Conservation (phyloP, 345 rosid species). For the Moricandia moricandioides region DNA sequence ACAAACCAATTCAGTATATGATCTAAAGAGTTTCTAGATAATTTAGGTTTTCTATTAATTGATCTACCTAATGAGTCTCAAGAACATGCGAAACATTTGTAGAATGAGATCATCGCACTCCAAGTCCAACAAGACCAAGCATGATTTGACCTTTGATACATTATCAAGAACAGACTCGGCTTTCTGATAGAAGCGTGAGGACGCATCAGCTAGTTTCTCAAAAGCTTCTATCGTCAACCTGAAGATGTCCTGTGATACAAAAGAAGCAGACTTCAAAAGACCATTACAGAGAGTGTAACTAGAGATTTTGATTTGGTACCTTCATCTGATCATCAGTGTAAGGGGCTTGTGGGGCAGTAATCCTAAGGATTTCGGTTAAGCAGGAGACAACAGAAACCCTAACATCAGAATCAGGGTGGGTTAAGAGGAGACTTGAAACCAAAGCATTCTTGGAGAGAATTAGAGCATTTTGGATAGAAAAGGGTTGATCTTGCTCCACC, state of each 20-base stretch:
- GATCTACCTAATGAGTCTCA: slow-evolving; percentile 52
- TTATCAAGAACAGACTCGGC: slow-evolving; percentile 63
- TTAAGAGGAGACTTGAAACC: slow-evolving; percentile 50
- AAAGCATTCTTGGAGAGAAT: slow-evolving; percentile 62
- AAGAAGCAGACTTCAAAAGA: slow-evolving; percentile 7
- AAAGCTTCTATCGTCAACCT: slow-evolving; percentile 50
- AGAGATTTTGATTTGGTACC: slow-evolving; percentile 36
- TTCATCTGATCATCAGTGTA: slow-evolving; percentile 66
- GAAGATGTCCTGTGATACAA: slow-evolving; percentile 58
- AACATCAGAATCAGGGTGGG: slow-evolving; percentile 59
- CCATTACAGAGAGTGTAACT: background rate
- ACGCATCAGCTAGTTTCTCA: slow-evolving; percentile 52
- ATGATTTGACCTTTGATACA: slow-evolving; percentile 60
- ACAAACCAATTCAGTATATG: slow-evolving; percentile 23
- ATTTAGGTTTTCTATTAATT: background rate
- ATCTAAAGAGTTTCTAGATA: slow-evolving; percentile 7
- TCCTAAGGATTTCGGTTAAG: slow-evolving; percentile 64
- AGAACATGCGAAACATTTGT: slow-evolving; percentile 59
- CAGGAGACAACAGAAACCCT: slow-evolving; percentile 70
- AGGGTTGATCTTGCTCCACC: slow-evolving; percentile 67
- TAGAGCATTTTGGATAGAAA: slow-evolving; percentile 59
- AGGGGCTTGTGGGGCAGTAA: slow-evolving; percentile 78
- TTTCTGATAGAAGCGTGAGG: slow-evolving; percentile 56
- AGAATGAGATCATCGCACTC: slow-evolving; percentile 54
- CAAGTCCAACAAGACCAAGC: slow-evolving; percentile 78